A percentile compares a stretch with the other conserved stretches of the same genome.
Evolutionary conservation across 2,329 filamentous ascomycete genomes (phyloP).

Genomic region (Incumbomyces lentus): DNA sequence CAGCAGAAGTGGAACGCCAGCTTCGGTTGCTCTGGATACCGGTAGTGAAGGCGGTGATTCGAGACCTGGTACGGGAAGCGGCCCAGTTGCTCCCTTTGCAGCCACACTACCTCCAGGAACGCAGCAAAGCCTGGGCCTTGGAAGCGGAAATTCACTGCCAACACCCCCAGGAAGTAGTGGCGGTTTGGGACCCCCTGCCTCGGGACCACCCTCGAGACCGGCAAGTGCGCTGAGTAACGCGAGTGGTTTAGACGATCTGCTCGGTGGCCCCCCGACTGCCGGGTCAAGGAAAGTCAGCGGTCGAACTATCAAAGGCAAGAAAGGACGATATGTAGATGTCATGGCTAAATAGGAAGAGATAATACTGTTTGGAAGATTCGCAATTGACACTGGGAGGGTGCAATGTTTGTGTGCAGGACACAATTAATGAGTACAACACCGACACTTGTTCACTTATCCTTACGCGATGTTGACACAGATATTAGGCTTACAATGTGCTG

Average conservation of each 20-base stretch:
- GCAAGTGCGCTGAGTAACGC: constrained; percentile 77
- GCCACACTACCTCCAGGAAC: constrained; percentile 6
- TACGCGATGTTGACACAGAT: too few species aligned
- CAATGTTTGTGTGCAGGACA: too few species aligned
- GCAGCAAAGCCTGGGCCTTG: constrained; percentile 10
- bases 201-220: constrained; percentile 56
- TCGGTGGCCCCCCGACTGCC: constrained; percentile 62
- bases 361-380: too few species aligned
- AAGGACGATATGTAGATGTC: constrained; percentile 90
- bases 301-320: constrained; percentile 56
- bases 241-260: constrained; percentile 87
- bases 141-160: constrained; percentile 19
- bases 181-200: constrained; percentile 24
- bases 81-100: neutral
- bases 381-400: too few species aligned
- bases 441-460: too few species aligned
- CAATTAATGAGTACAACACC: too few species aligned
- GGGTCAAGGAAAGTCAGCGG: constrained; percentile 36
- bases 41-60: constrained; percentile 4
- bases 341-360: constrained; percentile 55
- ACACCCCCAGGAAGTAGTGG: constrained; percentile 24
- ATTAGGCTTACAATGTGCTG: too few species aligned
- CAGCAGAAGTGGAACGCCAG: constrained; percentile 1
- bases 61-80: neutral
- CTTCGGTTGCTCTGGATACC: neutral